Base-by-base conservation (phyloP, 805 yeast genomes). In the Teunomyces atbi region DNA sequence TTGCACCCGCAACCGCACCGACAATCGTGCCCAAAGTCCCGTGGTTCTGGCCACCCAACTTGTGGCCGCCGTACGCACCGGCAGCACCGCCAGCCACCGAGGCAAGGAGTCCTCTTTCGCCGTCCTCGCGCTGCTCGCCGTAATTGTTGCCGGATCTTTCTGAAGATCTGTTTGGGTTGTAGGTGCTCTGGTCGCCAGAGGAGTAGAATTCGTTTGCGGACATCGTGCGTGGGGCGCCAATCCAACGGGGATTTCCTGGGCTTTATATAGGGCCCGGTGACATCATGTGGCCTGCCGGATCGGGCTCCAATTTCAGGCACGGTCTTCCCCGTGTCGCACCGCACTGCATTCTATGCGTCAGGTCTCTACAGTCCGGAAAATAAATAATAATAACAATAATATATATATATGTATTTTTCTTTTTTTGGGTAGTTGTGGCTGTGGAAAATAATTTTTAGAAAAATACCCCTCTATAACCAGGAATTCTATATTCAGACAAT, bases 41-140 rank as follows among this genome's bases (percentile, higher is more conserved):
- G 54, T 62, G 67, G 45, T 49, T 48, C 39, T 42, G 37, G 6
- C 65, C 62, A 13, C 59, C 51, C 33, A 62, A 15, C 52, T 62
- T 62, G 42, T 51, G 47, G 26, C 67, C 67, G 26, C 59, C 65
- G 30, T 47, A 53, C 15, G 61, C 66, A 42, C 67, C 67, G 8
- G 64, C 65, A n/a, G 59, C 64, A 41, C 65, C 66, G 19, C 66
- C 67, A 7, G 50, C 65, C 15, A 62, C 51, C 11, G 63, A 52
- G 26, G 63, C 53, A 23, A 62, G 15, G 19, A 62, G 52, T 2
- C 67, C 67, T 46, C 60, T 55, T 34, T 62, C 67, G 23, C 65
- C 67, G n/a, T 48, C 47, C 26, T 49, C 54, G 32, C 52, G 54
- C n/a, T 46, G 46, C 23, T 46, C 53, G 37, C 46, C 41, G 11